Conservation (phyloP, 1,284 basidiomycete genomes). For the Mycena sp. region DNA sequence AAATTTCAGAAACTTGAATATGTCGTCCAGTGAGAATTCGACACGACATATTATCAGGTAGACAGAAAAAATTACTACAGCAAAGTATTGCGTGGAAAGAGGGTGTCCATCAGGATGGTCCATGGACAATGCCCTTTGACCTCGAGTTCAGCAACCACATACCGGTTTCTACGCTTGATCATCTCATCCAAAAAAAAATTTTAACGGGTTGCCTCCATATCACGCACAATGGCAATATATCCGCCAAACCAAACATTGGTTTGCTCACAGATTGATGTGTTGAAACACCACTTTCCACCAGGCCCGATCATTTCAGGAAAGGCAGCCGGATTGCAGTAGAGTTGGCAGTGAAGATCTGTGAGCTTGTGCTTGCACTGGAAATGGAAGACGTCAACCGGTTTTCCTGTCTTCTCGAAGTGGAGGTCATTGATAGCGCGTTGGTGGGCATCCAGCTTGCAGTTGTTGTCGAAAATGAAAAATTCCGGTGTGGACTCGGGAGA, state of each 20-base stretch:
- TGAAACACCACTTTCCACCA: conserved; percentile 43
- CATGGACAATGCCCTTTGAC: conserved; percentile 1
- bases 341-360: conserved; percentile 37
- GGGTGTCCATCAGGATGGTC: background rate
- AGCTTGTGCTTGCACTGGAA: conserved; percentile 45
- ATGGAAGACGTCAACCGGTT: conserved; percentile 48
- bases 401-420: conserved; percentile 28
- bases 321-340: conserved; percentile 40
- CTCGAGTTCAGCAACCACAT: conserved; percentile 12
- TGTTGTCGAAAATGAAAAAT: conserved; percentile 41
- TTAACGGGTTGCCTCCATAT: conserved; percentile 43
- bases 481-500: conserved; percentile 32
- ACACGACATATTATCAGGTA: background rate
- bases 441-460: conserved; percentile 35
- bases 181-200: conserved; percentile 50
- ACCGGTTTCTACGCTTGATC: conserved; percentile 40
- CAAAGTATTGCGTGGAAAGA: no score
- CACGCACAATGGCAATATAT: conserved; percentile 44
- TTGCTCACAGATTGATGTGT: conserved; percentile 47
- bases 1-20: background rate
- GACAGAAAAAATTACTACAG: no score
- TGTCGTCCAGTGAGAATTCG: background rate
- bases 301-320: conserved; percentile 38
- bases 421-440: conserved; percentile 24
- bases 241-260: conserved; percentile 49